Conservation (phyloP, 2,329 filamentous ascomycete genomes). For the Sclerotinia spermophila region DNA sequence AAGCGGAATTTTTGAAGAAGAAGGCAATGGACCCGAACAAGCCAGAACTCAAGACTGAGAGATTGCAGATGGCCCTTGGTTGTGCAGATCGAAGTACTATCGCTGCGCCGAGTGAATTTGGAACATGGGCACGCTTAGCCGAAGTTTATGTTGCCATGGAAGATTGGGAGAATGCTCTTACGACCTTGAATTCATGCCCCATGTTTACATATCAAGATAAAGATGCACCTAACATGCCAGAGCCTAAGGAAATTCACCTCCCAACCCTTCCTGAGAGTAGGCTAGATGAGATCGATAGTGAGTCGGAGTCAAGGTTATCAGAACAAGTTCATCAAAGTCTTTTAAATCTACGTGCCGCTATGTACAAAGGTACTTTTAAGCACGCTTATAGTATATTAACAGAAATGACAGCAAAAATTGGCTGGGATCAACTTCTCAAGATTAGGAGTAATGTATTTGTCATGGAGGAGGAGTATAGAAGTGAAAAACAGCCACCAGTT, state of each 20-base stretch:
- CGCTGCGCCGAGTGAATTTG: constrained; percentile 93
- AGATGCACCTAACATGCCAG: constrained; percentile 90
- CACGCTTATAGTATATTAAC: constrained; percentile 92
- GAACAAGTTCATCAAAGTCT: constrained; percentile 87
- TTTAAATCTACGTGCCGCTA: constrained; percentile 78
- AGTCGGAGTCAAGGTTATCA: constrained; percentile 72
- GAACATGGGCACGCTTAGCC: constrained; percentile 89
- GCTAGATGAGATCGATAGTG: constrained; percentile 94
- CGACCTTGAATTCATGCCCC: constrained; percentile 95
- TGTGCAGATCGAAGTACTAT: constrained; percentile 94
- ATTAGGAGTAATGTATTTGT: constrained; percentile 97
- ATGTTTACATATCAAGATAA: constrained; percentile 99
- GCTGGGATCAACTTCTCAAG: constrained; percentile 93
- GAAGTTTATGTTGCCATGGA: constrained; percentile 93
- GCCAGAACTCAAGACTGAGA: constrained; percentile 56
- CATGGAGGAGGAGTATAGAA: constrained; percentile 98
- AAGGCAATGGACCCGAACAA: constrained; percentile 63
- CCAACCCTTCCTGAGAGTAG: constrained; percentile 85
- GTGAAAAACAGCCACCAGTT: constrained; percentile 68
- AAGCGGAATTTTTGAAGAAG: constrained; percentile 84
- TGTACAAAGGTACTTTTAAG: constrained; percentile 92
- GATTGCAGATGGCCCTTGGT: constrained; percentile 81
- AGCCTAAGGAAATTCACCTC: constrained; percentile 81
- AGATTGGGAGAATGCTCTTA: constrained; percentile 92
- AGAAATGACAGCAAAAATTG: constrained; percentile 93